phyloP scores from a whole-genome alignment of 352 stramenopile species.

The Pythium folliculosum region DNA sequence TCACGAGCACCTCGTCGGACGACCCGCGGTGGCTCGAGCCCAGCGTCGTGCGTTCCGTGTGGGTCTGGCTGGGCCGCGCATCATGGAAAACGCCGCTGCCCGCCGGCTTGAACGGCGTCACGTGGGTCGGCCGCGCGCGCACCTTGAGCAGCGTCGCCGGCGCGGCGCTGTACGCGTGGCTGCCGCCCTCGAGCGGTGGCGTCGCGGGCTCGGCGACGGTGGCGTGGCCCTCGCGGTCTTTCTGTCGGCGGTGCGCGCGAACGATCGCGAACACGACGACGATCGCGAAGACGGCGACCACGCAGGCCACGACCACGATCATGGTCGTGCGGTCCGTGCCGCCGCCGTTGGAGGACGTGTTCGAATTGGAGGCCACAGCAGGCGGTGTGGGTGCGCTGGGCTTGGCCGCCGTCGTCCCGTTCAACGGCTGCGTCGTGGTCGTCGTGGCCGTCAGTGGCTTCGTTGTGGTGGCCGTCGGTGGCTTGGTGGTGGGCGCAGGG shows the following conservation, averaged over 20 bases:
- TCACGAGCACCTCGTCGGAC: no score
- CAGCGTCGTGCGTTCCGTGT: slow-evolving; percentile 7
- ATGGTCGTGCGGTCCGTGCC: neutral
- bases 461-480: neutral
- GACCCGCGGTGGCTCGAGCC: neutral
- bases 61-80: neutral
- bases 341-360: neutral
- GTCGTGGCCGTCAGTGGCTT: neutral
- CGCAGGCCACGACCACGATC: slow-evolving; percentile 6
- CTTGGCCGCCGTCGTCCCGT: no score
- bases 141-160: slow-evolving; percentile 34
- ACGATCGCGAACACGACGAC: slow-evolving; percentile 38
- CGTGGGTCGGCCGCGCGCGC: neutral
- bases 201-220: neutral
- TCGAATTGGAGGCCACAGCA: neutral
- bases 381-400: neutral
- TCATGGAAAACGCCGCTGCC: neutral
- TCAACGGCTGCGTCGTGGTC: no score
- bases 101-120: neutral
- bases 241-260: neutral
- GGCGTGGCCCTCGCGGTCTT: neutral
- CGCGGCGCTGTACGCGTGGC: slow-evolving; percentile 30
- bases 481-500: neutral
- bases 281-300: slow-evolving; percentile 4
- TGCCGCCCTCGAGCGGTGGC: slow-evolving; percentile 17